Evolutionary conservation across 495 filamentous ascomycete genomes (phyloP).

Genomic region (Apodospora peruviana): DNA sequence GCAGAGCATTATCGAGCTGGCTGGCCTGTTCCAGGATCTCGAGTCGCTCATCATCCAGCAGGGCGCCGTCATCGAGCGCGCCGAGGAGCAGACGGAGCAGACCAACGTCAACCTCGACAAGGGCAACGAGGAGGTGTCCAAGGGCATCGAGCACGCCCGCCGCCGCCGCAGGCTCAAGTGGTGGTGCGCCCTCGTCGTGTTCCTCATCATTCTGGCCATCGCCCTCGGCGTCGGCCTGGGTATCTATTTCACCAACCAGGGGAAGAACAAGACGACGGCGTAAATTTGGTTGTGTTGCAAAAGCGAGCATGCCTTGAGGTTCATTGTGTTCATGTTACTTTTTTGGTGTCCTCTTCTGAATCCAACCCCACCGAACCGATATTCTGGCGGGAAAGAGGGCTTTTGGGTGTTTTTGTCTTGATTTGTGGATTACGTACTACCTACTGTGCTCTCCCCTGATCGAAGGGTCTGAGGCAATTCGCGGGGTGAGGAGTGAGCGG

Average conservation of each 20-base stretch:
- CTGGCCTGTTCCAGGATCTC: conserved; percentile 61
- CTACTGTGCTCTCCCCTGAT: too few species aligned
- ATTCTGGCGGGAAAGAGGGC: too few species aligned
- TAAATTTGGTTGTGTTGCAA: too few species aligned
- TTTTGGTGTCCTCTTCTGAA: too few species aligned
- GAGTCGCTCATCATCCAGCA: conserved; percentile 60
- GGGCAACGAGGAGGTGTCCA: conserved; percentile 55
- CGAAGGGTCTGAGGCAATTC: too few species aligned
- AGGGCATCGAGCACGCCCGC: conserved; percentile 53
- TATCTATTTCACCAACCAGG: conserved; percentile 18
- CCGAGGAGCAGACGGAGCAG: conserved; percentile 50
- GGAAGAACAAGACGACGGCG: background rate
- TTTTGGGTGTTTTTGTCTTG: too few species aligned
- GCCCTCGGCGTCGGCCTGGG: conserved; percentile 42
- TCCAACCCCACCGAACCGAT: too few species aligned
- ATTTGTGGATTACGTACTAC: too few species aligned
- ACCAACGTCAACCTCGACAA: conserved; percentile 52
- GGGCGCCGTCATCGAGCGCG: conserved; percentile 47
- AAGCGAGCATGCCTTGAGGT: background rate
- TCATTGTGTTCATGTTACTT: too few species aligned
- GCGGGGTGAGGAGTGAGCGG: too few species aligned
- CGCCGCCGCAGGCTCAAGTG: conserved; percentile 63
- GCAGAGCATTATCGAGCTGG: conserved; percentile 58
- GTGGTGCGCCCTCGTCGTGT: conserved; percentile 57
- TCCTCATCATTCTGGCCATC: conserved; percentile 51